Evolutionary conservation across 2,329 filamentous ascomycete genomes (phyloP).

Genomic region (Akanthomyces dipterigenus): DNA sequence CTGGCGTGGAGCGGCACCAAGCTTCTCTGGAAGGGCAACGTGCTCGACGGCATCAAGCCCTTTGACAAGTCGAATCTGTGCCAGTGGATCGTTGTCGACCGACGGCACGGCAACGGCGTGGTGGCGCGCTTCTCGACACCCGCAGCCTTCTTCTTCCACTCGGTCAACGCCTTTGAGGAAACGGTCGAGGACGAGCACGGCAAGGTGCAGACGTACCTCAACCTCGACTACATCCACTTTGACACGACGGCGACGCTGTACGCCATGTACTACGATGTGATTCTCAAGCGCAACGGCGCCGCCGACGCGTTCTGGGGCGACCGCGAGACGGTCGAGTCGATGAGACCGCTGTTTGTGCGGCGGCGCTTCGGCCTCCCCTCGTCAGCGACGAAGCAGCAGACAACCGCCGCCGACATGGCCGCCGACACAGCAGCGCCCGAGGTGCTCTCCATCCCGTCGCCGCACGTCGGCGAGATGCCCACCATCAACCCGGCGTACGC

Average conservation of each 20-base stretch:
- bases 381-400: background rate
- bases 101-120: slow-evolving; percentile 49
- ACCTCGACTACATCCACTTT: slow-evolving; percentile 33
- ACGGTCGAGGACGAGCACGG: slow-evolving; percentile 43
- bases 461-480: slow-evolving; percentile 49
- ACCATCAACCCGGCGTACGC: slow-evolving; percentile 51
- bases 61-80: slow-evolving; percentile 48
- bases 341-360: background rate
- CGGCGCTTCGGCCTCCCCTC: slow-evolving; percentile 1
- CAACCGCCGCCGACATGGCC: background rate
- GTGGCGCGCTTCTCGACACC: slow-evolving; percentile 56
- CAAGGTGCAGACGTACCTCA: slow-evolving; percentile 52
- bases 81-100: slow-evolving; percentile 65
- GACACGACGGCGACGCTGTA: slow-evolving; percentile 38
- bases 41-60: slow-evolving; percentile 55
- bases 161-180: slow-evolving; percentile 64
- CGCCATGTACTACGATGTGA: slow-evolving; percentile 56
- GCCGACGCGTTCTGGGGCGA: slow-evolving; percentile 20
- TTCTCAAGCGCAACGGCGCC: slow-evolving; percentile 38
- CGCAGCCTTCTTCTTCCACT: slow-evolving; percentile 67
- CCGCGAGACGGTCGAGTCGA: slow-evolving; percentile 19
- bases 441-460: slow-evolving; percentile 26
- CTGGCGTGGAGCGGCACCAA: slow-evolving; percentile 44
- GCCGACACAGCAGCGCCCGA: background rate
- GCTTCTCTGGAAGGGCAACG: slow-evolving; percentile 54